Evolutionary conservation across 805 yeast genomes (phyloP).

Genomic region (Metschnikowia koreensis): DNA sequence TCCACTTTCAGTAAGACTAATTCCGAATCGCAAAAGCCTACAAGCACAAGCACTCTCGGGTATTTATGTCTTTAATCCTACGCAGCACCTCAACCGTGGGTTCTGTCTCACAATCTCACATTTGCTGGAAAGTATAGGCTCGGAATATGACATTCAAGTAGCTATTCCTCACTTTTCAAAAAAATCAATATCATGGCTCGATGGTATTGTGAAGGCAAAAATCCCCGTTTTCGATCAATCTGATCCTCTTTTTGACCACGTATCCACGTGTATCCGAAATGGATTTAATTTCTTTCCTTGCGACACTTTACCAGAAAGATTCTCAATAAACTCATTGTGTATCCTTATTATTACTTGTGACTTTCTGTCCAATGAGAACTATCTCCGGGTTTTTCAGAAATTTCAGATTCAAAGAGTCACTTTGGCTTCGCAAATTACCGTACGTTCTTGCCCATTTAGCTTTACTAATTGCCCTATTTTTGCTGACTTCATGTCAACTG

Average conservation of each 20-base stretch:
- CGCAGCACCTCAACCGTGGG: background rate
- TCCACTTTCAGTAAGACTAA: conserved; percentile 12
- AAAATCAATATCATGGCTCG: conserved; percentile 9
- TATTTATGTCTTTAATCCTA: background rate
- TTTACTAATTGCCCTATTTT: conserved; percentile 12
- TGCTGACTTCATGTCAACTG: conserved; percentile 14
- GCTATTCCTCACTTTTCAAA: conserved; percentile 7
- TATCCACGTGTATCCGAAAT: background rate
- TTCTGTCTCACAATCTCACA: conserved; percentile 8
- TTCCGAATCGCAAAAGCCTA: background rate
- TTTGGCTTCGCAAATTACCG: background rate
- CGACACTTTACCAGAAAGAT: conserved; percentile 4
- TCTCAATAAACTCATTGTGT: background rate
- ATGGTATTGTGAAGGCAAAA: background rate
- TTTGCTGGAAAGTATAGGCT: background rate
- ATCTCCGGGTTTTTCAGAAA: background rate
- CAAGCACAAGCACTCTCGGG: conserved; percentile 9
- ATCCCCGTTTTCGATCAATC: background rate
- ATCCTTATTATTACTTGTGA: background rate
- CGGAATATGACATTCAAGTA: conserved; percentile 6
- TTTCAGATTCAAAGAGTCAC: background rate
- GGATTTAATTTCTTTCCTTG: conserved; percentile 15
- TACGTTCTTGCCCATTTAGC: conserved; percentile 15
- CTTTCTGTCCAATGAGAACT: background rate
- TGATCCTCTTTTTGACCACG: conserved; percentile 6